These are phyloP conservation scores for Penicillium brevicompactum DNA, from an alignment of 2,329 filamentous ascomycete genomes.

Conservation along the genomic window DNA sequence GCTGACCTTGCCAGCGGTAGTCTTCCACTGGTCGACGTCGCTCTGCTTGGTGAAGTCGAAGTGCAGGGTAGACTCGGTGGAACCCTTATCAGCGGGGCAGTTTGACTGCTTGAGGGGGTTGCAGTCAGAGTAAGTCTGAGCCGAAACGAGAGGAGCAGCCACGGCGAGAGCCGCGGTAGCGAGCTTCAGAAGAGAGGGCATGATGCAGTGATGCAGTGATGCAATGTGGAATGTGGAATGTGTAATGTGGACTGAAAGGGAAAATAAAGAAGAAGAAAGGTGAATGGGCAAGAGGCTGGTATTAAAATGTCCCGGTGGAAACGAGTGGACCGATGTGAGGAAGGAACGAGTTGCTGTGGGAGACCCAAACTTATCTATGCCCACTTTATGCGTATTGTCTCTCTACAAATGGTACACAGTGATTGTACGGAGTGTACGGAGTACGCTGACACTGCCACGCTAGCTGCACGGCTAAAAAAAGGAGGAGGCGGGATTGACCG, in stretches of 20 bases:
- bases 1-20: slow-evolving; percentile 65
- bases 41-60: slow-evolving; percentile 53
- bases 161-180: slow-evolving; percentile 34
- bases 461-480: slow-evolving; percentile 6
- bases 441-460: neutral
- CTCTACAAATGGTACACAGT: too few relatives aligned
- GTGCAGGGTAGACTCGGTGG: slow-evolving; percentile 50
- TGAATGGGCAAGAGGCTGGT: neutral
- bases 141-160: slow-evolving; percentile 42
- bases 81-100: slow-evolving; percentile 72
- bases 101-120: slow-evolving; percentile 58
- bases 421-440: too few relatives aligned
- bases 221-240: neutral
- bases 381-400: too few relatives aligned
- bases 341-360: neutral
- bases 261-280: neutral
- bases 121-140: slow-evolving; percentile 76
- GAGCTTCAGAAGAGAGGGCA: slow-evolving; percentile 36
- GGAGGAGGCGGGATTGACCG: slow-evolving; percentile 7
- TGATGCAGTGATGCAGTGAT: slow-evolving; percentile 12
- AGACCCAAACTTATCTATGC: neutral
- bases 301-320: slow-evolving; percentile 12
- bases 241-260: slow-evolving; percentile 1
- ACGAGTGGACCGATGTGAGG: slow-evolving; percentile 14
- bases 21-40: slow-evolving; percentile 64